A percentile compares a stretch with the other conserved stretches of the same genome.
These are phyloP conservation scores for Laguncularia racemosa DNA, from an alignment of 345 rosid species.

Conservation along the genomic window DNA sequence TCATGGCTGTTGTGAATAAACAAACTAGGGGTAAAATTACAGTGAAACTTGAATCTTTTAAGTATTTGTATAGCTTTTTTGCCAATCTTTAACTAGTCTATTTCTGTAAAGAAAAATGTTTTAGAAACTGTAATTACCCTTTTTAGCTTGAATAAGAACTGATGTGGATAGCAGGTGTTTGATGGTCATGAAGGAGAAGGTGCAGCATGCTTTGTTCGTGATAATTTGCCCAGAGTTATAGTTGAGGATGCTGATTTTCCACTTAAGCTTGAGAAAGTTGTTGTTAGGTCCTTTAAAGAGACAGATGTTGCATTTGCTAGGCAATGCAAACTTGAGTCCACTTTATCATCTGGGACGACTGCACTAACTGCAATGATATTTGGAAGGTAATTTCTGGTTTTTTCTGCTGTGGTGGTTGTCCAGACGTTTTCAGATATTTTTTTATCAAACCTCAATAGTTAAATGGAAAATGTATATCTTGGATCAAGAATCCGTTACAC, in stretches of 20 bases:
- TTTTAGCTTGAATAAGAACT: background rate
- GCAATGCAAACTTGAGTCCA: constrained; percentile 39
- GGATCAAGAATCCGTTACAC: background rate
- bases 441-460: no score
- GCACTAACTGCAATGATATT: constrained; percentile 78
- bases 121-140: background rate
- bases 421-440: background rate
- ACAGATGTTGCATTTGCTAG: constrained; percentile 66
- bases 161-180: constrained; percentile 44
- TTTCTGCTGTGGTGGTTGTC: background rate
- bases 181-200: constrained; percentile 87
- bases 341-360: constrained; percentile 74
- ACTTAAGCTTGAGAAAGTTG: constrained; percentile 53
- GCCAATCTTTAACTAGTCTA: no score
- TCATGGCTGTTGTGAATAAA: no score
- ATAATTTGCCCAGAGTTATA: constrained; percentile 69
- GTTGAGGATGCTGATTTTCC: constrained; percentile 78
- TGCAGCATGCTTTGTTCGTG: constrained; percentile 67
- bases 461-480: no score
- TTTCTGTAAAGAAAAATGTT: no score
- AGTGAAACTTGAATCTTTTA: no score
- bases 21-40: no score
- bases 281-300: constrained; percentile 57
- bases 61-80: no score
- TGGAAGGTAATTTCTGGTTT: constrained; percentile 47